Base-by-base conservation (phyloP, 2,329 filamentous ascomycete genomes). In the Intubia oerlemansii region DNA sequence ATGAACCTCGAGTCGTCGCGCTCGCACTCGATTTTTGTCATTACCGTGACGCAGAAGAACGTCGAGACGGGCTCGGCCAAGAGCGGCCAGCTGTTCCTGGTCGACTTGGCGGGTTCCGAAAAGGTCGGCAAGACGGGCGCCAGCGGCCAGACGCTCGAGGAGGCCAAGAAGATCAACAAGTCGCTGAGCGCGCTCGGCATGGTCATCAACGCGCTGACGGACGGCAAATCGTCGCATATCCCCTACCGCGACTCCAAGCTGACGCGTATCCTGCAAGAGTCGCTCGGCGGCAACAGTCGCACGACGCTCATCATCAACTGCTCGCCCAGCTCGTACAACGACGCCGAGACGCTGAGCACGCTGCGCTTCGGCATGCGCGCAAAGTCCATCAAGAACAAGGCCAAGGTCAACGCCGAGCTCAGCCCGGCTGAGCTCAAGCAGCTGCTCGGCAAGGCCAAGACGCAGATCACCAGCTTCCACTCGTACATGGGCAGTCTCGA, bases 141-240 rank as follows among this genome's bases (percentile, higher is more conserved):
- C 36, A 93, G 81, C 48, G 88, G 88, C 32, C 88, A 95, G 53
- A 95, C 85, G 5, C 62, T 98, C 24, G 88, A 95, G 51, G 88
- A 98, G 51, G 88, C 88, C 35, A 95, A 95, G 63, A 98, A 98
- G 64, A 98, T 98, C 65, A 98, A 98, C 66, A 95, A 95, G 65
- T 93, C 82, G 62, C 66, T 98, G 58, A 93, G 84, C 56, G 84
- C 88, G 31, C 64, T 98, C 35, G 88, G 88, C 44, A 95, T 93
- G 84, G 88, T 95, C 56, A 98, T 98, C 62, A 95, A 95, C 53
- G 71, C 84, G 30, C 57, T 98, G 42, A 93, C 88, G 3, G 88
- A 95, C 49, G 85, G 84, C 47, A 93, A 91, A 77, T 92, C 84
- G 24, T 82, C 77, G 25, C 84, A 95, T 45, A 66, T 98, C 38